Evolutionary conservation across 169 alveolate species (phyloP).

Genomic region (Eimeria necatrix): DNA sequence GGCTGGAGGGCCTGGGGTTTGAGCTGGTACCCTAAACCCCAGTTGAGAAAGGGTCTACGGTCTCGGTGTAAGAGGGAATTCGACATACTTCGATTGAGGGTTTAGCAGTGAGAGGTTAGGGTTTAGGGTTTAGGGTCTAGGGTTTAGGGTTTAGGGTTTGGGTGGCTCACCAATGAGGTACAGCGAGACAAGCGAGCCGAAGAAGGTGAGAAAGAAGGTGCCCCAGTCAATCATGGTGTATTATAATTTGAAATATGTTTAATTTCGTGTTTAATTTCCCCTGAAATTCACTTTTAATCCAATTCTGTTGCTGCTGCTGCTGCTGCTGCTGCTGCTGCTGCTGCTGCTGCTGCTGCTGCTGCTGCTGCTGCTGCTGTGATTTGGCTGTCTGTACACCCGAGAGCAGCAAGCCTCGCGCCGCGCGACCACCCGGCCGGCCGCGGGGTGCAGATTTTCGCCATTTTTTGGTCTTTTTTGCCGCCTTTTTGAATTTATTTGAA

Average conservation of each 20-base stretch:
- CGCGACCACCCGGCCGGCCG: background rate
- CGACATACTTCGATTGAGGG: background rate
- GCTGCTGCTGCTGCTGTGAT: background rate
- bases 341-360: background rate
- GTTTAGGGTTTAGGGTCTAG: conserved; percentile 26
- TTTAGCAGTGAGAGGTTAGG: background rate
- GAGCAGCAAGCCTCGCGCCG: background rate
- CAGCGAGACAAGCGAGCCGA: conserved; percentile 48
- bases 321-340: no score
- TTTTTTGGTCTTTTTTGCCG: background rate
- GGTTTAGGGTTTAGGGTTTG: conserved; percentile 46
- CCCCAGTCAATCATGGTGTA: conserved; percentile 58
- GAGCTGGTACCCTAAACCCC: no score
- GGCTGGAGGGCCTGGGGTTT: no score
- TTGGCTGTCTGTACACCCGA: background rate
- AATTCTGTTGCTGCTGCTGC: background rate
- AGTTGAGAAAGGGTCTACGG: no score
- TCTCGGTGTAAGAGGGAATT: no score
- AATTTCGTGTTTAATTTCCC: background rate
- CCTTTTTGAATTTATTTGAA: background rate
- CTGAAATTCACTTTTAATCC: background rate
- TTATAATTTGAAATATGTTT: background rate
- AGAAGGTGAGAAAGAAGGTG: conserved; percentile 24
- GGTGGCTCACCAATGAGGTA: conserved; percentile 43
- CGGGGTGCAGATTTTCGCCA: background rate